Conservation (phyloP, 495 filamentous ascomycete species). For the Tuber aestivum region DNA sequence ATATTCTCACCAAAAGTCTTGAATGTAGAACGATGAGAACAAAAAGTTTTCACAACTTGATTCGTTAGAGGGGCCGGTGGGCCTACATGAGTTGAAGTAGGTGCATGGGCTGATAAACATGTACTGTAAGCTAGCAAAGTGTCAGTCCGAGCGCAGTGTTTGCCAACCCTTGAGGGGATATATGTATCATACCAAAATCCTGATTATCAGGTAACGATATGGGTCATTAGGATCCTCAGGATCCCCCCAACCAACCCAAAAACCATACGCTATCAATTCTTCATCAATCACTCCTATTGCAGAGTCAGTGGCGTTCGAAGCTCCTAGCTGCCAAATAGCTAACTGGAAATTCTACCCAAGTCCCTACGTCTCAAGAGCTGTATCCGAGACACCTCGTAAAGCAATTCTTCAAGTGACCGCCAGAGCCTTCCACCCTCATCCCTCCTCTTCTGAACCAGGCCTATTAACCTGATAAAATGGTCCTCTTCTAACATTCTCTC, state of each 20-base stretch:
- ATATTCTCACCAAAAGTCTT: constrained; percentile 98
- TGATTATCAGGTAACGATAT: constrained; percentile 91
- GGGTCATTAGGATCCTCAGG: constrained; percentile 85
- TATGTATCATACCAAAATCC: constrained; percentile 79
- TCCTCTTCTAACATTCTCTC: constrained; percentile 81
- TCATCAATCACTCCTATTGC: constrained; percentile 60
- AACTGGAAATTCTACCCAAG: constrained; percentile 51
- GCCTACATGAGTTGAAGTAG: constrained; percentile 52
- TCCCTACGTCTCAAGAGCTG: constrained; percentile 74
- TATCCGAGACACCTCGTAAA: constrained; percentile 96
- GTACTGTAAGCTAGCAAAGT: constrained; percentile 74
- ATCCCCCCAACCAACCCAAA: constrained; percentile 78
- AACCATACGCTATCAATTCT: constrained; percentile 73
- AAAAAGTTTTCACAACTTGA: constrained; percentile 82
- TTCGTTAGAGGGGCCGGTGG: constrained; percentile 60
- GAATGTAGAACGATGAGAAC: constrained; percentile 67
- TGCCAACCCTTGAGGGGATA: no score
- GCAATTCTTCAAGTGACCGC: constrained; percentile 72
- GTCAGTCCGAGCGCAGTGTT: constrained; percentile 20
- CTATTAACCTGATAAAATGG: constrained; percentile 72
- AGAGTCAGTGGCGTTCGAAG: constrained; percentile 45
- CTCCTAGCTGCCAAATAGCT: constrained; percentile 3
- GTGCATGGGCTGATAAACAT: constrained; percentile 68
- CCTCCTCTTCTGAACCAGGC: constrained; percentile 64
- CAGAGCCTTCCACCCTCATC: constrained; percentile 66